Evolutionary conservation across 2,329 filamentous ascomycete genomes (phyloP).

Genomic region (Scedosporium apiospermum): DNA sequence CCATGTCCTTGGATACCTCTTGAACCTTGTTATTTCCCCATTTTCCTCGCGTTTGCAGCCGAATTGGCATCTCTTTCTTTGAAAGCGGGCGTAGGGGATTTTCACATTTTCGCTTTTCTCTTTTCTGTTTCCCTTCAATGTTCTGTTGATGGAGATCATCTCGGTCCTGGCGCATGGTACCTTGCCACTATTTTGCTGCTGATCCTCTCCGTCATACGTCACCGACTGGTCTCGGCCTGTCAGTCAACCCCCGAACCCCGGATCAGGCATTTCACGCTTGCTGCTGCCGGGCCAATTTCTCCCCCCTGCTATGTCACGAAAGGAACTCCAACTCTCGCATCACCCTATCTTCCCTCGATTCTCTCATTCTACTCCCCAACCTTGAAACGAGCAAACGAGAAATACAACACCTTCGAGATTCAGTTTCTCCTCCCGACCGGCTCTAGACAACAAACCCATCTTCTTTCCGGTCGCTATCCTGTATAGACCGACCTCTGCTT

Average conservation of each 20-base stretch:
- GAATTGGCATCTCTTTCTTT: too few species aligned
- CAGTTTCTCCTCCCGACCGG: background rate
- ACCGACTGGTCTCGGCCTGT: background rate
- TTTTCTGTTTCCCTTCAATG: too few species aligned
- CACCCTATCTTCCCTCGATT: background rate
- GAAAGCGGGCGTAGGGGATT: too few species aligned
- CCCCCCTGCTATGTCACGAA: background rate
- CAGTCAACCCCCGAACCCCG: background rate
- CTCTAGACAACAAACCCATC: background rate
- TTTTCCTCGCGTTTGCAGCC: too few species aligned
- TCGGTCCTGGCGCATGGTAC: too few species aligned
- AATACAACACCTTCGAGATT: background rate
- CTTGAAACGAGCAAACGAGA: background rate
- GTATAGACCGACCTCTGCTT: background rate
- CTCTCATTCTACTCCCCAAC: background rate
- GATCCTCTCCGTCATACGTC: background rate
- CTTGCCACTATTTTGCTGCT: too few species aligned
- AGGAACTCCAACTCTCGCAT: background rate
- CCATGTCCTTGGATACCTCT: too few species aligned
- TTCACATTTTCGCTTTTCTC: too few species aligned
- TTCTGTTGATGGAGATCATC: too few species aligned
- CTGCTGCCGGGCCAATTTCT: slow-evolving; percentile 1
- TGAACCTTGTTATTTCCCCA: too few species aligned
- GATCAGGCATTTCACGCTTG: background rate
- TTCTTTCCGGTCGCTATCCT: background rate